Conservation (phyloP, 768 basidiomycete genomes). For the Kondoa subrosea region DNA sequence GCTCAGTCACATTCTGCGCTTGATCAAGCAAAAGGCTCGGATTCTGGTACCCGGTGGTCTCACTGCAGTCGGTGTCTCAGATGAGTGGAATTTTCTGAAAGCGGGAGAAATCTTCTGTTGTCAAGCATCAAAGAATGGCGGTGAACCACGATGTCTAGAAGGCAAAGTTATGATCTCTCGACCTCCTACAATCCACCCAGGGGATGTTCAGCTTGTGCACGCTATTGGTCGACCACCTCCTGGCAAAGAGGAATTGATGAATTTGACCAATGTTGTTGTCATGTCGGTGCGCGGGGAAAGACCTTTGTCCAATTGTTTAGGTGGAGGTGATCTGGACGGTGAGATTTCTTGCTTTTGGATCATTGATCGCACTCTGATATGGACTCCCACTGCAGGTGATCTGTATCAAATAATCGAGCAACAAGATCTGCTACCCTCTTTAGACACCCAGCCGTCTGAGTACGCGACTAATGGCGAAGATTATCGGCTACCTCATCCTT, state of each 20-base stretch:
- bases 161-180: slow-evolving; percentile 51
- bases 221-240: slow-evolving; percentile 51
- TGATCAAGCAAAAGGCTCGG: slow-evolving; percentile 58
- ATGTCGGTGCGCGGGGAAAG: slow-evolving; percentile 11
- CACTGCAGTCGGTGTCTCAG: slow-evolving; percentile 60
- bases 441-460: background rate
- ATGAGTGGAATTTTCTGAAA: slow-evolving; percentile 51
- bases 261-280: slow-evolving; percentile 16
- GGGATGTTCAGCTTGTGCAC: slow-evolving; percentile 51
- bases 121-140: slow-evolving; percentile 40
- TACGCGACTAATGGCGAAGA: background rate
- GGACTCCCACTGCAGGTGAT: no score
- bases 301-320: slow-evolving; percentile 14
- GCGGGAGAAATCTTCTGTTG: slow-evolving; percentile 50
- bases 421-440: background rate
- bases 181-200: slow-evolving; percentile 58
- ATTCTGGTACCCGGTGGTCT: slow-evolving; percentile 54
- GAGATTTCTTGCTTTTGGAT: slow-evolving; percentile 4
- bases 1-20: slow-evolving; percentile 44
- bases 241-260: slow-evolving; percentile 13
- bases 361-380: background rate
- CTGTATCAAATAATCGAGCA: background rate
- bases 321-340: slow-evolving; percentile 18
- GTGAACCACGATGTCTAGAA: slow-evolving; percentile 43
- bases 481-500: background rate